Evolutionary conservation across 768 basidiomycete genomes (phyloP).

Genomic region (Leccinellum rugosiceps): DNA sequence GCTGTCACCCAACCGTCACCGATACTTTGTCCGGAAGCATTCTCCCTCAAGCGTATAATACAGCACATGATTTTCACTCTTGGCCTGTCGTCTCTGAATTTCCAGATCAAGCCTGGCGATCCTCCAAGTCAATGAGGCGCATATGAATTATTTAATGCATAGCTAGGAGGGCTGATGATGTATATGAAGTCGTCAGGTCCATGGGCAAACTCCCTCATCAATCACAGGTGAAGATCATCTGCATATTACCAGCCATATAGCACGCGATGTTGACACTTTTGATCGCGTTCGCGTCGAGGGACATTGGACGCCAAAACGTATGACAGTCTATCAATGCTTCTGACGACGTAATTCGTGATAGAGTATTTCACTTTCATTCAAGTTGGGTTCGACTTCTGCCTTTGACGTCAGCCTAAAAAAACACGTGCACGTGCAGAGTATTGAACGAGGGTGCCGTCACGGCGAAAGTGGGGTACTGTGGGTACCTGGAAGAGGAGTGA

Average conservation of each 20-base stretch:
- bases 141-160: conserved; percentile 4
- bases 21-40: conserved; percentile 3
- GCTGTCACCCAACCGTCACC: conserved; percentile 6
- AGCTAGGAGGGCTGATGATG: not conserved
- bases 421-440: not conserved
- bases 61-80: conserved; percentile 11
- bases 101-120: conserved; percentile 8
- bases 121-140: conserved; percentile 12
- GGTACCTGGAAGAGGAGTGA: conserved; percentile 5
- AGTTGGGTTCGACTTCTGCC: conserved; percentile 5
- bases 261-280: not conserved
- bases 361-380: not conserved
- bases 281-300: conserved; percentile 5
- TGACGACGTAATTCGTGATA: conserved; percentile 5
- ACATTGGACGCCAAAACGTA: conserved; percentile 8
- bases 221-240: conserved; percentile 5
- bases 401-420: conserved; percentile 9
- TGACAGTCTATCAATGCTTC: conserved; percentile 2
- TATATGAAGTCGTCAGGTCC: conserved; percentile 17
- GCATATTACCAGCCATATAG: conserved; percentile 8
- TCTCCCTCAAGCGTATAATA: conserved; percentile 9
- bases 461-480: not conserved
- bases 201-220: conserved; percentile 2
- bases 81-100: conserved; percentile 4
- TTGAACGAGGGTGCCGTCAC: not conserved